Evolutionary conservation across 495 filamentous ascomycete genomes (phyloP).

Genomic region (Pyrenula aspistea): DNA sequence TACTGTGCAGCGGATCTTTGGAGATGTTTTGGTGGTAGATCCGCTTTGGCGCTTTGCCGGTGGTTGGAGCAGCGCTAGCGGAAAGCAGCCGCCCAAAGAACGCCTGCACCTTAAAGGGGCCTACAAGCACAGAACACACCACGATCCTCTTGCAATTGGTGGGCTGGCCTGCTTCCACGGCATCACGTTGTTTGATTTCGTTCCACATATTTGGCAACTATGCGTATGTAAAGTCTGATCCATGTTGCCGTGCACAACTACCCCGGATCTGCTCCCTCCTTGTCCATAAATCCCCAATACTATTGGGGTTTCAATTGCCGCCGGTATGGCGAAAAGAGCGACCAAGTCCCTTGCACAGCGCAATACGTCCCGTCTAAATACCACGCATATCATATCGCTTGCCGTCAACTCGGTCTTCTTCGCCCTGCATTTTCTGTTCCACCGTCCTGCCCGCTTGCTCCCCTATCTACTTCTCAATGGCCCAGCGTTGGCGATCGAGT

Average conservation of each 20-base stretch:
- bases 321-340: constrained; percentile 55
- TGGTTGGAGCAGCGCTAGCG: not conserved
- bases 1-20: not conserved
- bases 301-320: not conserved
- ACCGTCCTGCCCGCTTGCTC: constrained; percentile 52
- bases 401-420: constrained; percentile 62
- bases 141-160: no score
- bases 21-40: not conserved
- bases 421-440: constrained; percentile 51
- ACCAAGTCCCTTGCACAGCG: constrained; percentile 78
- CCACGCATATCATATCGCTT: constrained; percentile 65
- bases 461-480: constrained; percentile 60
- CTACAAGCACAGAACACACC: no score
- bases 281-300: not conserved
- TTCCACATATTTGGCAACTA: no score
- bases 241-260: no score
- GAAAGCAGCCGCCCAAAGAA: not conserved
- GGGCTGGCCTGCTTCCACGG: no score
- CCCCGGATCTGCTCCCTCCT: no score
- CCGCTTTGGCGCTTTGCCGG: not conserved
- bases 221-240: no score
- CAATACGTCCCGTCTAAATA: constrained; percentile 62
- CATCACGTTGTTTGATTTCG: no score
- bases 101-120: no score
- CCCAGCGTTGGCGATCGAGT: constrained; percentile 68